Conservation (phyloP, 768 basidiomycete species). For the Leccinum sublutescens region DNA sequence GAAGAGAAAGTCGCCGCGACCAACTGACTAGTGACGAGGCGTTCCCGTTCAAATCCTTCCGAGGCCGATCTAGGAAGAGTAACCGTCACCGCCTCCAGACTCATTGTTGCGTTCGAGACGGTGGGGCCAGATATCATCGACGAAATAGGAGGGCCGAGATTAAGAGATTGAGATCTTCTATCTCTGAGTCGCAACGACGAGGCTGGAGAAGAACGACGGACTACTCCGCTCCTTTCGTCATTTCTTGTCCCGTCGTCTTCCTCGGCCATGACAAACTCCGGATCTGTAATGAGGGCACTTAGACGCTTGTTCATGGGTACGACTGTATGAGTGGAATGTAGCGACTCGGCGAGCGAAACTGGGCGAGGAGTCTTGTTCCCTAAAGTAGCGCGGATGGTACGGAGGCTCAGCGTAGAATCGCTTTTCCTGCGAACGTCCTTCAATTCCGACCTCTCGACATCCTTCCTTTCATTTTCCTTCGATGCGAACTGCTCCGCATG, state of each 20-base stretch:
- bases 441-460: constrained; percentile 37
- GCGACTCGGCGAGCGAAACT: constrained; percentile 74
- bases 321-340: constrained; percentile 71
- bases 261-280: constrained; percentile 65
- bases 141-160: constrained; percentile 38
- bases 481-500: constrained; percentile 19
- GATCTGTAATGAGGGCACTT: constrained; percentile 66
- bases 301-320: constrained; percentile 65
- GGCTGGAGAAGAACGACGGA: constrained; percentile 40
- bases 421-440: constrained; percentile 82
- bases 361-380: constrained; percentile 60
- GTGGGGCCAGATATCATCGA: constrained; percentile 27
- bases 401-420: constrained; percentile 77
- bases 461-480: constrained; percentile 31
- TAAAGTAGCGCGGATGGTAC: constrained; percentile 60
- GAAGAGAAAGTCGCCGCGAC: constrained; percentile 43
- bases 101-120: constrained; percentile 30
- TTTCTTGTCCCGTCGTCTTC: constrained; percentile 44
- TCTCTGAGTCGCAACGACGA: constrained; percentile 48
- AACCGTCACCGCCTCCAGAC: constrained; percentile 30
- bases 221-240: constrained; percentile 17
- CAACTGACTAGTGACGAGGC: constrained; percentile 41
- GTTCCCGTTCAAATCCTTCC: constrained; percentile 38
- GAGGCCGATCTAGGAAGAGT: constrained; percentile 28
- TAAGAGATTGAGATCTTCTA: constrained; percentile 66